Evolutionary conservation across 768 basidiomycete genomes (phyloP), one percentile per base, ranked within the genome.

Genomic region (Rossbeevera mucosa): DNA sequence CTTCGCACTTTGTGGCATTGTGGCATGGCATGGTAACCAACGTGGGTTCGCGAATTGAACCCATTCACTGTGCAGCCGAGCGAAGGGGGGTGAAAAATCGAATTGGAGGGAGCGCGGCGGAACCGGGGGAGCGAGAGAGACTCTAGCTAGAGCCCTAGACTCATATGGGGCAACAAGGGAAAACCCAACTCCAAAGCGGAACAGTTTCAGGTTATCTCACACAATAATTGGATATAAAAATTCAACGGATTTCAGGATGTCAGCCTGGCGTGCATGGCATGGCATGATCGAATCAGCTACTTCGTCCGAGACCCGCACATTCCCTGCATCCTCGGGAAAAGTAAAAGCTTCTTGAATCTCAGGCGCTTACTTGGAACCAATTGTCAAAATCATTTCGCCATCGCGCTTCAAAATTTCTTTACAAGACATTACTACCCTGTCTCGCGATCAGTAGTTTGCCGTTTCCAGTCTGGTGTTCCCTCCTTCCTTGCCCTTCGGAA

Each of bases 1-100:
- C 22, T 25, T 29, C 49, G 49, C 55, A 51, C 55, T 36, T 33
- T 58, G 47, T 38, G 33, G 33, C 33, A 36, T 36, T 36, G 33
- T 36, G 36, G 36, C 36, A 38, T 38, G 36, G 48, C 44, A 36
- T 57, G 54, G 47, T 51, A 43, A 51, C 54, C 58, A 46, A 44
- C 38, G 29, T 18, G 24, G 36, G 36, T n/a, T 26, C 25, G 22
- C n/a, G 24, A 33, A 20, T 7, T 11, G 24, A 44, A 18, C 11
- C 36, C n/a, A 18, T 38, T 11, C 18, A 24, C 13, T 21, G 21
- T 24, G 42, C 42, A 43, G 24, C 42, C 42, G 42, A 43, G 42
- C 11, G 36, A 38, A 38, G 2, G 36, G 18, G 36, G 36, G 36
- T 18, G 36, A 18, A 38, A 38, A 38, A 38, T 38, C 36, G 36